Evolutionary conservation across 768 basidiomycete species (phyloP).

Genomic region (Phanerochaete sordida): DNA sequence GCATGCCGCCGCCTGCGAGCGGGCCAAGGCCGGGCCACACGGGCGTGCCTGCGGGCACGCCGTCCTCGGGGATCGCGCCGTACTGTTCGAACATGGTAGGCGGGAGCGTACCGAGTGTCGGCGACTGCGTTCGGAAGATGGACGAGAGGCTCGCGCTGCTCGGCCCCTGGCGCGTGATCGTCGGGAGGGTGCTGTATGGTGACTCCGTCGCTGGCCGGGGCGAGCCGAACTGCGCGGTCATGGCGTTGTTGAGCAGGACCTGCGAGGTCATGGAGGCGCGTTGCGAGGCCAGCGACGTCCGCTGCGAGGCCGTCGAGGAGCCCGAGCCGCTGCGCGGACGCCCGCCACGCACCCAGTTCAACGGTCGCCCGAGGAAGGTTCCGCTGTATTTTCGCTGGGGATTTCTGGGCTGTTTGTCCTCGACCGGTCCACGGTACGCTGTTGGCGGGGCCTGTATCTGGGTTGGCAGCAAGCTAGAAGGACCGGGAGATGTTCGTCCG

Average conservation of each 20-base stretch:
- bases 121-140: conserved; percentile 16
- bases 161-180: not conserved
- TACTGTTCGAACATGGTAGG: not conserved
- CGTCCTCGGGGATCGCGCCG: conserved; percentile 3
- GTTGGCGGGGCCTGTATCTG: not conserved
- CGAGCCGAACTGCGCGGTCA: not conserved
- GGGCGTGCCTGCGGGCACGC: conserved; percentile 6
- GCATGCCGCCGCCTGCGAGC: conserved; percentile 11
- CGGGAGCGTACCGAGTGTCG: conserved; percentile 10
- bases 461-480: conserved; percentile 20
- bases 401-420: conserved; percentile 8
- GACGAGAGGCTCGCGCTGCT: conserved; percentile 7
- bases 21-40: conserved; percentile 16
- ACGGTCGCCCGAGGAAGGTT: conserved; percentile 12
- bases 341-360: conserved; percentile 9
- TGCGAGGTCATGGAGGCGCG: not conserved
- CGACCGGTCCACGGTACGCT: not conserved
- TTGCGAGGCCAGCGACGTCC: not conserved
- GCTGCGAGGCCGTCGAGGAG: not conserved
- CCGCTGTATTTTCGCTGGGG: not conserved
- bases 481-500: not conserved
- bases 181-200: too few species aligned
- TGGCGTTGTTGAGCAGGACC: not conserved
- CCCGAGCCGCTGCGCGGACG: not conserved
- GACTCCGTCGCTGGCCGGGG: not conserved